Evolutionary conservation across 1,139 yeast genomes (phyloP), one percentile per base, ranked within the genome.

Genomic region (Casaregolazyma suthepensis): DNA sequence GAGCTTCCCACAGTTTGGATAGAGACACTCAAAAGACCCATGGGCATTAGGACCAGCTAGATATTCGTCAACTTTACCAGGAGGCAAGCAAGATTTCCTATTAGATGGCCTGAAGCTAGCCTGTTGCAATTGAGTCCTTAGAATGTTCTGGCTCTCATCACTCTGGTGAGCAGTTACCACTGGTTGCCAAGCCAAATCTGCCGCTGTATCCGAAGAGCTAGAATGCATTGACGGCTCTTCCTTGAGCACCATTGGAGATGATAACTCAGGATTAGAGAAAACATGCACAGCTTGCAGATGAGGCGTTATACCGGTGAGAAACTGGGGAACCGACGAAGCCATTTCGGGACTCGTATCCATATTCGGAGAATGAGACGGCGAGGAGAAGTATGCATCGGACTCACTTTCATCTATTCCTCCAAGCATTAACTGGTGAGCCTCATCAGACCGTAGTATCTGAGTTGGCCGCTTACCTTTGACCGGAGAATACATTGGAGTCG

Each of bases 1-100:
- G 54, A 79, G 75, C 69, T 94, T 90, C 17, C 88, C 87, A 71
- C 99, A 94, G 53, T 80, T 78, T 23, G 87, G 81, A 69, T 77
- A 93, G 55, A 80, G 76, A 69, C 99, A 94, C 43, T 83, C 78
- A 70, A 80, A 94, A 35, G 72, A 64, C 12, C 74, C 75, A 52
- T 84, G 80, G 51, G 78, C 84, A 63, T 85, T 85, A 1, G 96
- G 96, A 0, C 95, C 95, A 20, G 75, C 76, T 72, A 94, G 85
- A 65, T 86, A 89, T 55, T 80, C 80, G 68, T 93, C 99, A 37
- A 93, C 80, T 54, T 87, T 87, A 4, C 96, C 97, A 1, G 94
- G 91, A 18, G 96, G 97, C 45, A 91, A 71, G 17, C 94, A 81
- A 0, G 96, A 84, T 54, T 67, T 67, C 31, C 74, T 65, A 52